phyloP scores from a whole-genome alignment of 352 stramenopile species.

The Phytophthora foliorum region DNA sequence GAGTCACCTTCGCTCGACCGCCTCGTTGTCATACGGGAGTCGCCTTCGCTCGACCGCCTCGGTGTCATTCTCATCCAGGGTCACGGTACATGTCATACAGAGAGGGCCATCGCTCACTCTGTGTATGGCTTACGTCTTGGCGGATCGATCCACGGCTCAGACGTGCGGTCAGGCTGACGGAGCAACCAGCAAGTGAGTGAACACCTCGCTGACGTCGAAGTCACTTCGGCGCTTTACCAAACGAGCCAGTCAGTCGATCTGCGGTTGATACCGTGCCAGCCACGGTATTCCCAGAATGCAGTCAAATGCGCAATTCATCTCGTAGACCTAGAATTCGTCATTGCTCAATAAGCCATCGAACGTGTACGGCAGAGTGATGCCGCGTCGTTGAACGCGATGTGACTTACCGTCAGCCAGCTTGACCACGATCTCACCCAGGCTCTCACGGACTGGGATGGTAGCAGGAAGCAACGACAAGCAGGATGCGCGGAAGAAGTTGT shows the following conservation, averaged over 20 bases:
- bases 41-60: too few species aligned
- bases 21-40: neutral
- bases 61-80: neutral
- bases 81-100: conserved; percentile 7
- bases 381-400: conserved; percentile 4
- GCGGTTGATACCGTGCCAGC: neutral
- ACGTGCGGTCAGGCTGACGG: conserved; percentile 20
- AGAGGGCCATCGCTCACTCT: conserved; percentile 2
- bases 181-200: conserved; percentile 17
- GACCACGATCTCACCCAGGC: conserved; percentile 12
- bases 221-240: neutral
- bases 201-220: conserved; percentile 8
- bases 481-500: conserved; percentile 26
- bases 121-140: neutral
- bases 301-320: conserved; percentile 38
- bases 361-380: neutral
- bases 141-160: conserved; percentile 5
- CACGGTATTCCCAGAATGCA: conserved; percentile 35
- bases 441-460: neutral
- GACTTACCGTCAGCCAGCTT: conserved; percentile 21
- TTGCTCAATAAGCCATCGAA: conserved; percentile 19
- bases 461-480: conserved; percentile 12
- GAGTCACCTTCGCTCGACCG: too few species aligned
- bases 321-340: conserved; percentile 32
- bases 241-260: neutral